Evolutionary conservation across 208 protist genomes (phyloP).

Genomic region (Naegleria lovaniensis): DNA sequence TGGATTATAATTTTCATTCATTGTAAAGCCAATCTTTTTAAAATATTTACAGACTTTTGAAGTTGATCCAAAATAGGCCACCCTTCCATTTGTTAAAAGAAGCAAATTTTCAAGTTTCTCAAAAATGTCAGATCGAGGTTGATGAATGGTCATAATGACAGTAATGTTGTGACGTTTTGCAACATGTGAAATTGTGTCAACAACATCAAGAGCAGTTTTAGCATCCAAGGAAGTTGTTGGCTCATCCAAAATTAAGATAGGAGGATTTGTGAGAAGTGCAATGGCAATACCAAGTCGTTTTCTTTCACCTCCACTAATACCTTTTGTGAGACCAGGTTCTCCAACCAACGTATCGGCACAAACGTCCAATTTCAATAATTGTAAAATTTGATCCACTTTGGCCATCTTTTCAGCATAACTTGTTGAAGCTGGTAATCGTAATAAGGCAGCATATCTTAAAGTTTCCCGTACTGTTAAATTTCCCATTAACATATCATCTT

Average conservation of each 20-base stretch:
- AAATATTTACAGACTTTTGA: background rate
- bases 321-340: background rate
- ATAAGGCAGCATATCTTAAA: slow-evolving; percentile 42
- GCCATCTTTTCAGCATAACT: slow-evolving; percentile 15
- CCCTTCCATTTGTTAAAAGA: background rate
- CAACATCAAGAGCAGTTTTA: background rate
- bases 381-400: slow-evolving; percentile 58
- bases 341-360: slow-evolving; percentile 41
- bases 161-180: background rate
- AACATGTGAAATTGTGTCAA: background rate
- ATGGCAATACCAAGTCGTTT: background rate
- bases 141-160: slow-evolving; percentile 26
- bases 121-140: slow-evolving; percentile 25
- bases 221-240: background rate
- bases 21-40: background rate
- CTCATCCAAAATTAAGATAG: slow-evolving; percentile 18
- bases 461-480: slow-evolving; percentile 50
- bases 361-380: slow-evolving; percentile 52
- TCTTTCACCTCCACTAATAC: slow-evolving; percentile 19
- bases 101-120: slow-evolving; percentile 14
- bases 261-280: background rate
- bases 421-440: slow-evolving; percentile 40
- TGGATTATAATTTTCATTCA: background rate
- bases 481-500: slow-evolving; percentile 77
- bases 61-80: slow-evolving; percentile 19